Conservation (phyloP, 2,329 filamentous ascomycete genomes). For the Tolypocladium guangdongense region DNA sequence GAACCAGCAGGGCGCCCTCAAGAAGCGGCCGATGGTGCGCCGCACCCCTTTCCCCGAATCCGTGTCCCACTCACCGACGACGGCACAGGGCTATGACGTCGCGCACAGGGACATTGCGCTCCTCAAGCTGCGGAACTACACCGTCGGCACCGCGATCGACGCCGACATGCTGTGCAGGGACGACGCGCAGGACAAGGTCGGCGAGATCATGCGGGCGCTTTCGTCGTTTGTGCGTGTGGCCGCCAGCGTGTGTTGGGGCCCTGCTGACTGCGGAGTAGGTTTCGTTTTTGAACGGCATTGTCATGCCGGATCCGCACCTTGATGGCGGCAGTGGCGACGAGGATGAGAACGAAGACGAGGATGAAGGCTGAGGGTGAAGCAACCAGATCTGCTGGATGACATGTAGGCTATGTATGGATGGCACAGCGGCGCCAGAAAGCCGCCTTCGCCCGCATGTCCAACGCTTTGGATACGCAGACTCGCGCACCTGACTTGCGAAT, state of each 20-base stretch:
- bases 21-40: slow-evolving; percentile 73
- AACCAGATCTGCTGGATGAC: background rate
- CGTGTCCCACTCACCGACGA: background rate
- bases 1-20: slow-evolving; percentile 67
- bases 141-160: slow-evolving; percentile 53
- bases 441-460: background rate
- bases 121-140: slow-evolving; percentile 71
- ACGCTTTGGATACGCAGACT: background rate
- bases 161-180: slow-evolving; percentile 54
- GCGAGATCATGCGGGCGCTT: slow-evolving; percentile 54
- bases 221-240: slow-evolving; percentile 57
- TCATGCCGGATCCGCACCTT: slow-evolving; percentile 55
- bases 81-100: slow-evolving; percentile 55
- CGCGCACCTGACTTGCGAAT: background rate
- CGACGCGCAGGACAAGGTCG: slow-evolving; percentile 54
- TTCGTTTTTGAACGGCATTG: slow-evolving; percentile 59
- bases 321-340: slow-evolving; percentile 30
- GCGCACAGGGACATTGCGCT: slow-evolving; percentile 73
- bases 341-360: slow-evolving; percentile 4
- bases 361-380: background rate
- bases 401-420: background rate
- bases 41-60: slow-evolving; percentile 10
- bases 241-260: background rate
- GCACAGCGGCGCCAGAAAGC: background rate
- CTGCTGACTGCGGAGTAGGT: slow-evolving; percentile 33